Percentiles rank a stretch among this genome's conserved stretches.
phyloP scores from a whole-genome alignment of 306 rosid species.

The Glycine latifolia region DNA sequence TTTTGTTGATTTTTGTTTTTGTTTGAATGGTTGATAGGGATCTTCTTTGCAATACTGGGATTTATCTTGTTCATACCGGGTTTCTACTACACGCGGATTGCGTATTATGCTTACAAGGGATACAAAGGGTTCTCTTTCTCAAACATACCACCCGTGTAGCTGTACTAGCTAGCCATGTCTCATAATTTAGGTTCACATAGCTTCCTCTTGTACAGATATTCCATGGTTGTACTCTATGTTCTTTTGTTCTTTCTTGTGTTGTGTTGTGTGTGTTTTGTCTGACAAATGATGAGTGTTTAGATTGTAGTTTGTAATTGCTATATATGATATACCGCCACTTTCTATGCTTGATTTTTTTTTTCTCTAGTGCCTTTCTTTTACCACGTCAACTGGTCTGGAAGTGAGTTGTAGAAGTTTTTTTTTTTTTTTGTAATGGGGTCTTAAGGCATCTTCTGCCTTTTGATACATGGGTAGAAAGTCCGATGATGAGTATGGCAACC shows the following conservation, averaged over 20 bases:
- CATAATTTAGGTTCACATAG: slow-evolving; percentile 22
- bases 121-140: slow-evolving; percentile 97
- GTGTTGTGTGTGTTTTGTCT: not conserved
- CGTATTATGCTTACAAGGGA: slow-evolving; percentile 94
- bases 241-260: not conserved
- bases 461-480: not conserved
- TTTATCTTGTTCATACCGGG: slow-evolving; percentile 91
- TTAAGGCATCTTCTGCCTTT: slow-evolving; percentile 1
- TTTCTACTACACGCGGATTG: slow-evolving; percentile 95
- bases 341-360: slow-evolving; percentile 9
- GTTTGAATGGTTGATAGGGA: slow-evolving; percentile 55
- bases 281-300: slow-evolving; percentile 20
- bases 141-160: slow-evolving; percentile 90
- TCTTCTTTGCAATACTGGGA: slow-evolving; percentile 92
- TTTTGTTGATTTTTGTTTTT: slow-evolving; percentile 30
- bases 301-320: slow-evolving; percentile 44
- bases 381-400: too few relatives aligned
- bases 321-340: slow-evolving; percentile 32
- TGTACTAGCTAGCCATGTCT: not conserved
- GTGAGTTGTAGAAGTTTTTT: too few relatives aligned
- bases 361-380: not conserved
- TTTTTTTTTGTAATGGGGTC: not conserved
- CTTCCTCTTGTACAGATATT: slow-evolving; percentile 50
- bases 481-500: not conserved
- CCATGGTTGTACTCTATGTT: slow-evolving; percentile 25